Evolutionary conservation across 2,329 filamentous ascomycete species (phyloP).

Genomic region (Ilyonectria mors-panacis): DNA sequence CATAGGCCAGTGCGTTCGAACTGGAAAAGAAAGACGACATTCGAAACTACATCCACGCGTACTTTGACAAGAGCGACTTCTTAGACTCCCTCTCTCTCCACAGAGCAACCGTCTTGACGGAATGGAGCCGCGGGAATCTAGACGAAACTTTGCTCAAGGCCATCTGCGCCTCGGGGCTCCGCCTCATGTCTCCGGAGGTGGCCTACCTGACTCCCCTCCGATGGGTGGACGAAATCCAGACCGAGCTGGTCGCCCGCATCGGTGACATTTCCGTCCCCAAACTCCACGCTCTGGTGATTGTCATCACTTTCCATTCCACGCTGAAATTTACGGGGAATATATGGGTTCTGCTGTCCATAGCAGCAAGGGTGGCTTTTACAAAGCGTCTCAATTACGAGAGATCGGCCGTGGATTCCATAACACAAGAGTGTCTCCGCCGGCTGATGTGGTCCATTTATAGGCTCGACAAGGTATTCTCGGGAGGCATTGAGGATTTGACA

Average conservation of each 20-base stretch:
- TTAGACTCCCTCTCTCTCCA: constrained; percentile 43
- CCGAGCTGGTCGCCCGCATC: constrained; percentile 13
- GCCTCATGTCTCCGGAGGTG: not conserved
- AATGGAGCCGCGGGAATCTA: constrained; percentile 44
- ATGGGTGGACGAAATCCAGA: constrained; percentile 44
- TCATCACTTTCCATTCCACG: constrained; percentile 36
- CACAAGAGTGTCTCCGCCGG: constrained; percentile 44
- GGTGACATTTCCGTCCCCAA: constrained; percentile 29
- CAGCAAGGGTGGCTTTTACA: constrained; percentile 45
- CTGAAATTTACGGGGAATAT: constrained; percentile 32
- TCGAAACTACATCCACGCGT: constrained; percentile 38
- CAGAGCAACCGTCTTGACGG: constrained; percentile 37
- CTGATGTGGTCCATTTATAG: constrained; percentile 48
- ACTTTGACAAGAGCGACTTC: constrained; percentile 40
- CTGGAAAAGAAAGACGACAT: constrained; percentile 14
- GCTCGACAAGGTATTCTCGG: constrained; percentile 45
- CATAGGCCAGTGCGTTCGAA: constrained; percentile 28
- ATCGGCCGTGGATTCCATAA: constrained; percentile 30
- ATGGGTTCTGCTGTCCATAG: constrained; percentile 44
- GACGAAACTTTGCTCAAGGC: constrained; percentile 40
- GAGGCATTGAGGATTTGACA: constrained; percentile 49
- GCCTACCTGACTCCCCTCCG: not conserved
- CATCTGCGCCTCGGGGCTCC: constrained; percentile 37
- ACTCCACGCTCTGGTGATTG: constrained; percentile 43
- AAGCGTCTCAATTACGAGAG: constrained; percentile 48